Evolutionary conservation across 768 basidiomycete genomes (phyloP).

Genomic region (Calocybe gangraenosa): DNA sequence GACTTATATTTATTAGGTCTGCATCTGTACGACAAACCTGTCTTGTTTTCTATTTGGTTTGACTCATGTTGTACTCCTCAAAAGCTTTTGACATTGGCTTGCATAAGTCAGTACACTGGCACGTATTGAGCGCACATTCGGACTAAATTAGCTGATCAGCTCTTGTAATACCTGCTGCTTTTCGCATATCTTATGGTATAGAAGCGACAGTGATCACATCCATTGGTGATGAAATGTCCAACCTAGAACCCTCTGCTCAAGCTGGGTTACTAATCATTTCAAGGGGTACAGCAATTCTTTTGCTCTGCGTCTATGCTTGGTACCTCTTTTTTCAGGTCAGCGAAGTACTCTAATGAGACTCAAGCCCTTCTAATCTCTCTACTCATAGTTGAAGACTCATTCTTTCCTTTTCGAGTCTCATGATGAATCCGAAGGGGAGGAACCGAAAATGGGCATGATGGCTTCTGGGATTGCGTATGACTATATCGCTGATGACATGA

Average conservation of each 20-base stretch:
- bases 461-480: conserved; percentile 54
- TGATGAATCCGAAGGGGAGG: conserved; percentile 27
- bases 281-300: conserved; percentile 72
- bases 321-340: conserved; percentile 75
- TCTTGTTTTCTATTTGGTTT: background rate
- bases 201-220: background rate
- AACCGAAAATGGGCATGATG: conserved; percentile 63
- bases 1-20: conserved; percentile 28
- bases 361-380: background rate
- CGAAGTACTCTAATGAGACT: background rate
- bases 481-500: no score
- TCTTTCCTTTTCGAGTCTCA: conserved; percentile 49
- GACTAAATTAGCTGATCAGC: conserved; percentile 31
- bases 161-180: conserved; percentile 89
- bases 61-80: conserved; percentile 7
- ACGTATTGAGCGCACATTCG: no score
- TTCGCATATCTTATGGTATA: conserved; percentile 41
- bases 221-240: conserved; percentile 8
- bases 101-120: conserved; percentile 65
- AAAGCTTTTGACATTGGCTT: conserved; percentile 81
- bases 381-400: conserved; percentile 65
- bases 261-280: conserved; percentile 69
- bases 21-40: conserved; percentile 33
- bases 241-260: conserved; percentile 24
- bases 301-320: conserved; percentile 69